Percentiles rank a stretch among this genome's conserved stretches.
phyloP scores from a whole-genome alignment of 164 flowering plant species.

The Vitis riparia region DNA sequence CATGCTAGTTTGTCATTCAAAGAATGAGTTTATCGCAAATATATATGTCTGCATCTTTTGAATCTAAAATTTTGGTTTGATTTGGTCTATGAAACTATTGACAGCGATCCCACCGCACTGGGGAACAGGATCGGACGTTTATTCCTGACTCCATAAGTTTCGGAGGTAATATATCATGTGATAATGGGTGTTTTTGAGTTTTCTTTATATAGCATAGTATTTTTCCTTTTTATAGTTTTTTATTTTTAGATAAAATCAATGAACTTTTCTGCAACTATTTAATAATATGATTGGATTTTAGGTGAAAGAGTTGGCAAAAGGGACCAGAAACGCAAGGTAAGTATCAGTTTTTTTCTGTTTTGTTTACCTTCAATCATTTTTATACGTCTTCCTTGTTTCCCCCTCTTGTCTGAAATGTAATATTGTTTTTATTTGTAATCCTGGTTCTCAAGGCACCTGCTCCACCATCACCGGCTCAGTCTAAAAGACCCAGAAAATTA shows the following conservation, averaged over 20 bases:
- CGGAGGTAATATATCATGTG: constrained; percentile 53
- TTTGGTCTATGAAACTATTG: constrained; percentile 1
- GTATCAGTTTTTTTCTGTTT: neutral
- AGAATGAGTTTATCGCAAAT: neutral
- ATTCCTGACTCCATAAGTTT: constrained; percentile 57
- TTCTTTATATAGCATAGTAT: neutral
- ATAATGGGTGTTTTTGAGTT: neutral
- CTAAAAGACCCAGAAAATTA: constrained; percentile 74
- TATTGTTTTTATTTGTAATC: neutral
- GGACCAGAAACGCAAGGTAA: constrained; percentile 88
- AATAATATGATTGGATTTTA: constrained; percentile 25
- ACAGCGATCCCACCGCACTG: constrained; percentile 49
- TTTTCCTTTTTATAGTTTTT: neutral
- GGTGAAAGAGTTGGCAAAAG: constrained; percentile 76
- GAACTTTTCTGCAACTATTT: neutral
- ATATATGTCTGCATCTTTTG: too few species aligned
- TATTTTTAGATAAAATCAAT: neutral
- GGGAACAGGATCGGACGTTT: constrained; percentile 75
- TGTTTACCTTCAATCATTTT: neutral
- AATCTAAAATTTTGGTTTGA: neutral
- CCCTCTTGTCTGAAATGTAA: neutral
- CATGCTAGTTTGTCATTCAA: neutral
- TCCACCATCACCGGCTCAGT: constrained; percentile 80
- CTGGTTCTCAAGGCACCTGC: constrained; percentile 55
- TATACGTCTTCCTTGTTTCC: neutral